phyloP scores from a whole-genome alignment of 2,329 filamentous ascomycete species.

The Mycocentrospora acerina region DNA sequence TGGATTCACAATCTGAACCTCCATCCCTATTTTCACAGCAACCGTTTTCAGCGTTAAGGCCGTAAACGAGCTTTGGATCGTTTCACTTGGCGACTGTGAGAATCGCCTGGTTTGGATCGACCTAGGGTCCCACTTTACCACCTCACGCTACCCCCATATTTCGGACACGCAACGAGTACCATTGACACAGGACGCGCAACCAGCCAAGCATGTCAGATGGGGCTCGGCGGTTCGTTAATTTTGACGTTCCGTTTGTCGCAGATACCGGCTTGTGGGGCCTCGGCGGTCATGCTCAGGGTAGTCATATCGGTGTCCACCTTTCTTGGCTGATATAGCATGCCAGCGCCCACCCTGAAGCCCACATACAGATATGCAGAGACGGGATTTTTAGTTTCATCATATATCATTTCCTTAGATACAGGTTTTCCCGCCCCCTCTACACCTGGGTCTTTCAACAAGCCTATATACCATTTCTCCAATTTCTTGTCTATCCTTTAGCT shows the following conservation, averaged over 20 bases:
- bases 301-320: not conserved
- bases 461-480: not conserved
- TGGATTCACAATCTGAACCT: too few species aligned
- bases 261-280: constrained; percentile 3
- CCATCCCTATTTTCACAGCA: too few species aligned
- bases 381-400: not conserved
- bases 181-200: constrained; percentile 11
- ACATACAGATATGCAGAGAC: not conserved
- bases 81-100: not conserved
- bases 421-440: not conserved
- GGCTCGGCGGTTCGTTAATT: too few species aligned
- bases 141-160: constrained; percentile 10
- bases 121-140: not conserved
- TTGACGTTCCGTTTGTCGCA: not conserved
- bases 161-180: constrained; percentile 13
- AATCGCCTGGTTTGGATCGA: not conserved
- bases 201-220: constrained; percentile 11
- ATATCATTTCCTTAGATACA: not conserved
- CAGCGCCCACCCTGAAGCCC: constrained; percentile 2
- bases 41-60: too few species aligned
- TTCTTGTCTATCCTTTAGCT: constrained; percentile 1
- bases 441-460: not conserved
- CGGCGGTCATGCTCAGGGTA: constrained; percentile 2
- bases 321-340: not conserved
- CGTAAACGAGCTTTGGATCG: too few species aligned